Conservation (phyloP, 2,329 filamentous ascomycete species). For the Fusarium longipes region DNA sequence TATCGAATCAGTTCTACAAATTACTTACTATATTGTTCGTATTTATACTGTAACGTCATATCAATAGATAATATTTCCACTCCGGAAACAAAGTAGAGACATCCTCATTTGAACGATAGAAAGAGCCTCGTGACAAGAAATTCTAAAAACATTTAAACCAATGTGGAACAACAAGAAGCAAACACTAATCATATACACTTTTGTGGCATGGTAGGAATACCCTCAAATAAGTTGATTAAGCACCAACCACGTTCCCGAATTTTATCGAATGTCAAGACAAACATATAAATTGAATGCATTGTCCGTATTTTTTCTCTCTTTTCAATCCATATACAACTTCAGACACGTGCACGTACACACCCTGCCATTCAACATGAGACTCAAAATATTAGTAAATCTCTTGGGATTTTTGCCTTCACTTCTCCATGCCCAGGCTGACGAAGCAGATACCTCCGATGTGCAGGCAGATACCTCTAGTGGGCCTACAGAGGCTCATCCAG, state of each 20-base stretch:
- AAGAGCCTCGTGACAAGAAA: background rate
- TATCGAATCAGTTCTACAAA: background rate
- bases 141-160: background rate
- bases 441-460: too few relatives aligned
- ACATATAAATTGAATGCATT: background rate
- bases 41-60: too few relatives aligned
- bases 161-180: background rate
- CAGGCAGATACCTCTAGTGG: too few relatives aligned
- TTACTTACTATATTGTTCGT: background rate
- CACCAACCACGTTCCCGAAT: background rate
- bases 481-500: background rate
- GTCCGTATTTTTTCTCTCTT: too few relatives aligned
- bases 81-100: background rate
- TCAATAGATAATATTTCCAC: background rate
- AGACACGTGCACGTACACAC: background rate
- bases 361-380: background rate
- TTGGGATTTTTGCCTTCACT: conserved; percentile 10
- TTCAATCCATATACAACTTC: background rate
- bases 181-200: background rate
- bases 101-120: background rate
- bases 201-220: background rate
- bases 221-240: background rate
- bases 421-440: background rate
- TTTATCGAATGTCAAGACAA: background rate
- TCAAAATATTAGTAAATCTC: background rate